Percentiles rank a stretch among this genome's conserved stretches.
Conservation (phyloP, 2,329 filamentous ascomycete genomes). For the Penicillium sp. region DNA sequence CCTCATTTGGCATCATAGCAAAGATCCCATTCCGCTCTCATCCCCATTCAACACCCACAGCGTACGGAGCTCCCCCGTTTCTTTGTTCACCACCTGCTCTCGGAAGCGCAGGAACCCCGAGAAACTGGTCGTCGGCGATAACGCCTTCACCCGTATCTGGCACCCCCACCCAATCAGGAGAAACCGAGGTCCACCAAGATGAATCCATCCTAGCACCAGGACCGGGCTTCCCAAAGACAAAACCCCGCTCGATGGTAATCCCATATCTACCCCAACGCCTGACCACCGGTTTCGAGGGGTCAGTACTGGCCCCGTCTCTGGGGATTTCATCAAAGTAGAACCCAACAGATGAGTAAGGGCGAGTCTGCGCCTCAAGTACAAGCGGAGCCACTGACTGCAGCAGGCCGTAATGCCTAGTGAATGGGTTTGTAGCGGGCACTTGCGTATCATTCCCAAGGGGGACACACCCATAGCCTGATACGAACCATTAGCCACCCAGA, state of each 20-base stretch:
- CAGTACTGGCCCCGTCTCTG: conserved; percentile 22
- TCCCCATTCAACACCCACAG: conserved; percentile 45
- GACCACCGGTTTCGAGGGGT: conserved; percentile 28
- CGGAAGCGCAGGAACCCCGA: conserved; percentile 46
- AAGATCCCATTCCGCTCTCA: conserved; percentile 50
- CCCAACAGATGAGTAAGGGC: conserved; percentile 34
- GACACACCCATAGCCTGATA: conserved; percentile 36
- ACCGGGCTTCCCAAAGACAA: conserved; percentile 48
- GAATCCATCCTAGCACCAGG: conserved; percentile 46
- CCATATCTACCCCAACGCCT: conserved; percentile 35
- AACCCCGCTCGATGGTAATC: conserved; percentile 44
- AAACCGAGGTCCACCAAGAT: conserved; percentile 41
- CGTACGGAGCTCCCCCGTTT: conserved; percentile 39
- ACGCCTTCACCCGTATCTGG: conserved; percentile 34
- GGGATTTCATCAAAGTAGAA: conserved; percentile 39
- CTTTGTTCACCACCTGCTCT: conserved; percentile 35
- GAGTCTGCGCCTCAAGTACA: conserved; percentile 43
- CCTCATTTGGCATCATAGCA: conserved; percentile 57
- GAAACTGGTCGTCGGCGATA: conserved; percentile 37
- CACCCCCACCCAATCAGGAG: conserved; percentile 50
- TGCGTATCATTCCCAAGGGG: conserved; percentile 47
- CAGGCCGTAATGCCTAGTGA: conserved; percentile 40
- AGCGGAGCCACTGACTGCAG: conserved; percentile 35
- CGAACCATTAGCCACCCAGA: conserved; percentile 41
- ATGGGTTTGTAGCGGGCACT: conserved; percentile 24